phyloP scores from a whole-genome alignment of 179 eudicot genomes.

The Kewa caespitosa region DNA sequence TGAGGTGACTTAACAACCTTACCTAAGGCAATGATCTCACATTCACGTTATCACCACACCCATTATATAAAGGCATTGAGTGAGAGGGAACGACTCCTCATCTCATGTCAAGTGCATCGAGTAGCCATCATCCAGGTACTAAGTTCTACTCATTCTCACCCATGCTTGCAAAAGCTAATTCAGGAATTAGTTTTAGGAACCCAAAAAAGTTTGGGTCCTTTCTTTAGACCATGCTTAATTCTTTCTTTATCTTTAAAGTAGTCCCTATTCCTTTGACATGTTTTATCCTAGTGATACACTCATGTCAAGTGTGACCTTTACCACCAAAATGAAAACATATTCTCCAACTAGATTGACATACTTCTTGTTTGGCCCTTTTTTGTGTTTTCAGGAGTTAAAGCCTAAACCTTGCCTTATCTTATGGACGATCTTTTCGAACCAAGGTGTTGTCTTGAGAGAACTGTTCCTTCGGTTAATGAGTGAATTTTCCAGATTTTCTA shows the following conservation, averaged over 20 bases:
- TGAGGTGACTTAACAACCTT: not conserved
- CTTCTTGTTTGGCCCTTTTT: not conserved
- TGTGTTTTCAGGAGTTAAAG: not conserved
- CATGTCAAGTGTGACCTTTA: not conserved
- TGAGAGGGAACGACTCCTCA: not conserved
- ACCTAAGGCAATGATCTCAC: not conserved
- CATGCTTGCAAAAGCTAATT: not conserved
- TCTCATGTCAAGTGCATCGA: not conserved
- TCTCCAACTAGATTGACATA: not conserved
- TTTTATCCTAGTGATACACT: not conserved
- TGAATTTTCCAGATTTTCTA: not conserved
- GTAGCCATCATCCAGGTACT: not conserved
- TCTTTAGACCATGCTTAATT: not conserved
- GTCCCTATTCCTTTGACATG: not conserved
- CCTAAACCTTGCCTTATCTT: not conserved
- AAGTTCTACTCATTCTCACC: not conserved
- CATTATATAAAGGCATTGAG: not conserved
- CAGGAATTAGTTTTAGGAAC: not conserved
- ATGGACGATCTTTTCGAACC: not conserved
- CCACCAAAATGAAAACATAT: not conserved
- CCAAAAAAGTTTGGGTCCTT: not conserved
- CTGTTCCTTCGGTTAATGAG: not conserved
- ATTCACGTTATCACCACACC: not conserved
- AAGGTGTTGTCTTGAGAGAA: too few relatives aligned
- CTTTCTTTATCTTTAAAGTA: not conserved